Conservation (phyloP, 2,329 filamentous ascomycete genomes). For the Alternaria longipes region DNA sequence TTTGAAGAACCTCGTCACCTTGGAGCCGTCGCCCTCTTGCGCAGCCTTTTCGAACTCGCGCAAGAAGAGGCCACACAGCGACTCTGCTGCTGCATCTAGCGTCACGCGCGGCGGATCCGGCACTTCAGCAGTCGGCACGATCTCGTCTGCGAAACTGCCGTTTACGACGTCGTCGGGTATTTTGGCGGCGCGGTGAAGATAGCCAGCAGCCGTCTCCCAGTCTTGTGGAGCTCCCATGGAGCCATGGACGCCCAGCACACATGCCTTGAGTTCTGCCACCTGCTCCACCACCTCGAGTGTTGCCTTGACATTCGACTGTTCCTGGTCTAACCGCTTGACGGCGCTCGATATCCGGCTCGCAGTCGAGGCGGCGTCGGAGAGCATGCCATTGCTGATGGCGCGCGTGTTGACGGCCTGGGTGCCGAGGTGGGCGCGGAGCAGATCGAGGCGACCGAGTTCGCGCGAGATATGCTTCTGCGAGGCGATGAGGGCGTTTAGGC, state of each 20-base stretch:
- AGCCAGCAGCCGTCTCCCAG: conserved; percentile 95
- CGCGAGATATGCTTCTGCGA: conserved; percentile 88
- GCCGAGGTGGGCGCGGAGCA: conserved; percentile 86
- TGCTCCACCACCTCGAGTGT: conserved; percentile 94
- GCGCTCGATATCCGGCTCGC: conserved; percentile 85
- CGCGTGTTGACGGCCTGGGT: conserved; percentile 86
- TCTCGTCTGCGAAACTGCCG: conserved; percentile 86
- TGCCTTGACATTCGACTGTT: conserved; percentile 90
- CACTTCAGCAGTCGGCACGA: conserved; percentile 95
- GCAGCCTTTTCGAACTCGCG: conserved; percentile 95
- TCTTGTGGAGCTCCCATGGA: conserved; percentile 98
- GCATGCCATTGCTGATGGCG: conserved; percentile 87
- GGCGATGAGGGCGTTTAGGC: conserved; percentile 78
- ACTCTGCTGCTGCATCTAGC: conserved; percentile 85
- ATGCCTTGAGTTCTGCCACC: conserved; percentile 95
- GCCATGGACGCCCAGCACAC: conserved; percentile 90
- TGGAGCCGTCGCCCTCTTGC: conserved; percentile 83
- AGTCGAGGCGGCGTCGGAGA: conserved; percentile 84
- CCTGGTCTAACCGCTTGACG: conserved; percentile 86
- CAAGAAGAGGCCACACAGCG: conserved; percentile 87
- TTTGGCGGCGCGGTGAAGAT: conserved; percentile 82
- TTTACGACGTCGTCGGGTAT: conserved; percentile 82
- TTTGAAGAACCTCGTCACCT: conserved; percentile 97
- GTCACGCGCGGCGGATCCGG: conserved; percentile 90
- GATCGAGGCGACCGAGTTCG: conserved; percentile 85